Percentiles rank a stretch among this genome's conserved stretches.
These are phyloP conservation scores for Nigrospora oryzae DNA, from an alignment of 2,329 filamentous ascomycete genomes.

Conservation along the genomic window DNA sequence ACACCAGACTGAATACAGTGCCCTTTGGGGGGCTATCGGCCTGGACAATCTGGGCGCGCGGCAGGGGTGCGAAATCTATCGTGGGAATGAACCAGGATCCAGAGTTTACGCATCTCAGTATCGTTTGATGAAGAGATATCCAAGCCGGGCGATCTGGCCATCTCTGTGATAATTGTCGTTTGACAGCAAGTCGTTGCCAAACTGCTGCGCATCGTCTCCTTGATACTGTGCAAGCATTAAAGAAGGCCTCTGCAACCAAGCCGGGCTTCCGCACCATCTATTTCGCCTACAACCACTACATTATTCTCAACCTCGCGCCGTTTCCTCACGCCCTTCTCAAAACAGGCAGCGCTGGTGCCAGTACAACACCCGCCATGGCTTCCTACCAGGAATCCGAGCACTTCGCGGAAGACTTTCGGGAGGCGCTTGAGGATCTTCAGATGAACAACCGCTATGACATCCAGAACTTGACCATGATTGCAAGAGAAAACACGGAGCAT, in stretches of 20 bases:
- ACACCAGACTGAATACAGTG: too few relatives aligned
- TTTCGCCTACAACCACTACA: background rate
- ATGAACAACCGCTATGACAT: slow-evolving; percentile 92
- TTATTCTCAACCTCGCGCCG: background rate
- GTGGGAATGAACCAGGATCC: slow-evolving; percentile 3
- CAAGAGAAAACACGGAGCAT: slow-evolving; percentile 93
- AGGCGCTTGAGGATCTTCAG: slow-evolving; percentile 84
- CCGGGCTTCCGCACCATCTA: background rate
- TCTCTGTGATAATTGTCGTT: slow-evolving; percentile 6
- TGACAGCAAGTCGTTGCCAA: background rate
- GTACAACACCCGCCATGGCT: slow-evolving; percentile 28
- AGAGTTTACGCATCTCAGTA: slow-evolving; percentile 6
- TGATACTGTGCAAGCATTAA: slow-evolving; percentile 5
- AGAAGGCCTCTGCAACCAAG: slow-evolving; percentile 1
- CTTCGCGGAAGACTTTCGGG: slow-evolving; percentile 90
- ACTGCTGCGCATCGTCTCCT: slow-evolving; percentile 4
- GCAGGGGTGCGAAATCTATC: background rate
- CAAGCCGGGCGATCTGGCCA: slow-evolving; percentile 3
- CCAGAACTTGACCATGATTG: slow-evolving; percentile 93
- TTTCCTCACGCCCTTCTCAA: slow-evolving; percentile 3
- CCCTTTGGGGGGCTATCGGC: too few relatives aligned
- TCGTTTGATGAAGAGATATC: slow-evolving; percentile 6
- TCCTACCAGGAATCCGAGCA: slow-evolving; percentile 58
- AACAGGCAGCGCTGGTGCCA: slow-evolving; percentile 5
- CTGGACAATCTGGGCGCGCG: too few relatives aligned